Evolutionary conservation across 1,284 basidiomycete species (phyloP), one percentile per base, ranked within the genome.

Genomic region (Austroboletus novae-zelandiae): DNA sequence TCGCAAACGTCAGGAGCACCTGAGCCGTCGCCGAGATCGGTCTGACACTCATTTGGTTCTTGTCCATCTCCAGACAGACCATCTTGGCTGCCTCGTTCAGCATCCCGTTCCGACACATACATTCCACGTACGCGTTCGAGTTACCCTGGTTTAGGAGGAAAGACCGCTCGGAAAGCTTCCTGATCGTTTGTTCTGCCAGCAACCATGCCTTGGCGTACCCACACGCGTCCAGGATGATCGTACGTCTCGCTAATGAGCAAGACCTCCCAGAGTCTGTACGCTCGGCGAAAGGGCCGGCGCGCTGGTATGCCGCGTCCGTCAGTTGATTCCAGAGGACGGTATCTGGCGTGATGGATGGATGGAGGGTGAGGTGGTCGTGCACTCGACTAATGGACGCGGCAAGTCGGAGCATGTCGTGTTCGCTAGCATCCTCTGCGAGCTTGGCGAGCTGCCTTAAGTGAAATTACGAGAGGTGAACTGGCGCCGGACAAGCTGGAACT

Each of bases 221-320:
- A 59, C 91, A 94, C 1, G 87, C 83, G 62, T 97, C 93, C 40
- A 97, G 71, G 48, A 94, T 83, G 73, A 66, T 89, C 83, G 59
- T 81, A 79, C 44, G 71, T 71, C 27, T 76, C 73, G 29, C n/a
- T n/a, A n/a, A 83, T 70, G 62, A 81, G 80, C 61, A 96, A 77
- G 55, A 80, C 77, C 55, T 93, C 83, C 93, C 94, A 98, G 11
- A 97, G 78, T 29, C 84, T 78, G 58, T 84, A 82, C 9, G 89
- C 86, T 54, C 89, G 1, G 71, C 73, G 52, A 84, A 86, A 49
- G 81, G 83, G 4, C 83, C 85, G 5, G 85, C 77, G 20, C 84
- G 83, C 59, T 89, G 84, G 70, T 97, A 98, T 2, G 91, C 87
- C n/a, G n/a, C n/a, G 65, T 91, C 84, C 89, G 98, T 93, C 51